Evolutionary conservation across 192 early-diverging fungal genomes (phyloP), one percentile per base, ranked within the genome.

Genomic region (Globomyces pollinis-pini): DNA sequence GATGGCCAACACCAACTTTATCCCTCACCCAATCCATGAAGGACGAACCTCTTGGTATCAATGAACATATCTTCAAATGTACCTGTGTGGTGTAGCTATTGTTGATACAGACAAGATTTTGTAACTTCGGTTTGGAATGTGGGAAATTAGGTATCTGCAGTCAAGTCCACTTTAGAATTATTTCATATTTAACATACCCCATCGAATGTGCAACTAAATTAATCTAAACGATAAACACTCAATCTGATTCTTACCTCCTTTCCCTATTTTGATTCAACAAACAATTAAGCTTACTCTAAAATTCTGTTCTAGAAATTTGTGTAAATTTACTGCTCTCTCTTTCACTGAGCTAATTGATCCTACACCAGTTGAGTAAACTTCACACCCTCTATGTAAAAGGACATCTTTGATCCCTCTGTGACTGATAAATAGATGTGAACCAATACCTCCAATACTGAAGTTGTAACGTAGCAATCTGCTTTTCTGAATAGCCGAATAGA

Each of bases 11-110:
- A 11, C 90, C 88, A 50, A 94, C 70, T 41, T 86, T 78, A 65
- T 94, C 89, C 13, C 87, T 80, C 50, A 85, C 90, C 86, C 88
- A 94, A 74, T 94, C 91, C 92, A 94, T 98, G 67, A 98, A 86
- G 9, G 88, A 80, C 36, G 81, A 85, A 18, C 94, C 94, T n/a
- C n/a, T n/a, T n/a, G n/a, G n/a, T n/a, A n/a, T n/a, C n/a, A n/a
- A n/a, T n/a, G n/a, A n/a, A n/a, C n/a, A n/a, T n/a, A n/a, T n/a
- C n/a, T n/a, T n/a, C n/a, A n/a, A n/a, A n/a, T n/a, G n/a, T n/a
- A n/a, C 35, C 89, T 86, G 65, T 98, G 94, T 33, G 94, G 94
- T 4, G 94, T 98, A 8, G 88, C 89, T 38, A 98, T 77, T 0
- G 92, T 98, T 0, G 94, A 92, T 33, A 98, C 68, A 4, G 92